A percentile compares a stretch with the other conserved stretches of the same genome.
Conservation (phyloP, 2,329 filamentous ascomycete species). For the Saccharata proteae region DNA sequence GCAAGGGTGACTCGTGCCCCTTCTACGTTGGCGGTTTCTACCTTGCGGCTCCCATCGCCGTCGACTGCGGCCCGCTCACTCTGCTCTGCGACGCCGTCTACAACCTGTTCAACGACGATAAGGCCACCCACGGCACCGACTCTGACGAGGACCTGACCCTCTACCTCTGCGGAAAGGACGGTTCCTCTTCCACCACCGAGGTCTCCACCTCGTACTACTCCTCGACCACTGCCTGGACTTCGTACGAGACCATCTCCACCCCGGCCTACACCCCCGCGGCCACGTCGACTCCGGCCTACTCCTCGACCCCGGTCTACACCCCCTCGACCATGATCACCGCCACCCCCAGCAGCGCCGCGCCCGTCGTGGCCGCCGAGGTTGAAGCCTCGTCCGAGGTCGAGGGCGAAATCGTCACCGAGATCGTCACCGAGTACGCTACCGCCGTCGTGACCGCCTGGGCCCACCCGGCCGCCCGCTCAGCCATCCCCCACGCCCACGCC, state of each 20-base stretch:
- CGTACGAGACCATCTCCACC: constrained; percentile 9
- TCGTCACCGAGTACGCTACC: constrained; percentile 17
- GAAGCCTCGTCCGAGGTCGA: constrained; percentile 14
- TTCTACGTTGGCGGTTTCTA: constrained; percentile 9
- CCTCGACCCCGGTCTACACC: constrained; percentile 10
- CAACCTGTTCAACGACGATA: constrained; percentile 20
- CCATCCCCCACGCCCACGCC: constrained; percentile 12
- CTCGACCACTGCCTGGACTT: constrained; percentile 9
- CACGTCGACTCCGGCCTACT: constrained; percentile 4
- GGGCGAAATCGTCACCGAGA: constrained; percentile 5
- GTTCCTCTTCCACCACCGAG: constrained; percentile 1
- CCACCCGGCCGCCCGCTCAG: constrained; percentile 15
- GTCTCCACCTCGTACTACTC: constrained; percentile 6
- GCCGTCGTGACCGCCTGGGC: constrained; percentile 9
- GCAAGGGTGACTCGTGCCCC: constrained; percentile 8
- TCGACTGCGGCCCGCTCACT: constrained; percentile 23
- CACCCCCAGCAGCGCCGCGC: constrained; percentile 12
- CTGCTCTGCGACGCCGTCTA: constrained; percentile 18
- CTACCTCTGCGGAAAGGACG: constrained; percentile 9
- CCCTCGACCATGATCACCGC: constrained; percentile 12
- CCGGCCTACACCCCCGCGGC: constrained; percentile 9
- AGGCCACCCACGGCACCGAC: constrained; percentile 15
- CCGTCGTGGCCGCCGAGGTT: constrained; percentile 14
- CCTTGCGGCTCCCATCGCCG: constrained; percentile 12
- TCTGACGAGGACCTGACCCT: constrained; percentile 8